Percentiles rank a stretch among this genome's conserved stretches.
Evolutionary conservation across 257 asterid genomes (phyloP).

Genomic region (Sherardia arvensis): DNA sequence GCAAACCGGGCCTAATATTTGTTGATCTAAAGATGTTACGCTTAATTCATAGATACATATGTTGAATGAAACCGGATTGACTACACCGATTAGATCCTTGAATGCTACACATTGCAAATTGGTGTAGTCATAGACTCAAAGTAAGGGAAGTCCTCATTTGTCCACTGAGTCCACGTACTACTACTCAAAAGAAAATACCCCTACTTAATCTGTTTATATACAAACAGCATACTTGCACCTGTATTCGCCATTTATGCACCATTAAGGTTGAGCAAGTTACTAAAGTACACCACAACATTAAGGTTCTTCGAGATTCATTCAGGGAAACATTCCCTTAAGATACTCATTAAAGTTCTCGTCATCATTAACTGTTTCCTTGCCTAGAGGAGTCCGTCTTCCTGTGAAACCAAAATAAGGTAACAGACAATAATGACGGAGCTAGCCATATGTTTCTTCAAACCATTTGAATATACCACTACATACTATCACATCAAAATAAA

Average conservation of each 20-base stretch:
- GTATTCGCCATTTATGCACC: not conserved
- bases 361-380: constrained; percentile 26
- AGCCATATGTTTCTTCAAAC: not conserved
- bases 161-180: not conserved
- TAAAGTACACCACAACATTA: not conserved
- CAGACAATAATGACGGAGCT: not conserved
- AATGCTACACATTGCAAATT: no score
- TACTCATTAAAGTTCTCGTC: constrained; percentile 78
- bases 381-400: constrained; percentile 43
- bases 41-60: no score
- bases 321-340: constrained; percentile 91
- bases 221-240: not conserved
- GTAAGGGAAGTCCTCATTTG: not conserved
- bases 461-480: not conserved
- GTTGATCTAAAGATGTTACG: no score
- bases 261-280: not conserved
- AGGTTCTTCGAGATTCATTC: constrained; percentile 12
- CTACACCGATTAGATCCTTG: no score
- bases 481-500: not conserved
- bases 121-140: not conserved
- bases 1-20: no score
- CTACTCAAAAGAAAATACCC: not conserved
- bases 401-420: constrained; percentile 11
- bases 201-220: not conserved
- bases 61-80: no score